These are phyloP conservation scores for Mimosa bimucronata DNA, from an alignment of 306 rosid species.

Conservation along the genomic window DNA sequence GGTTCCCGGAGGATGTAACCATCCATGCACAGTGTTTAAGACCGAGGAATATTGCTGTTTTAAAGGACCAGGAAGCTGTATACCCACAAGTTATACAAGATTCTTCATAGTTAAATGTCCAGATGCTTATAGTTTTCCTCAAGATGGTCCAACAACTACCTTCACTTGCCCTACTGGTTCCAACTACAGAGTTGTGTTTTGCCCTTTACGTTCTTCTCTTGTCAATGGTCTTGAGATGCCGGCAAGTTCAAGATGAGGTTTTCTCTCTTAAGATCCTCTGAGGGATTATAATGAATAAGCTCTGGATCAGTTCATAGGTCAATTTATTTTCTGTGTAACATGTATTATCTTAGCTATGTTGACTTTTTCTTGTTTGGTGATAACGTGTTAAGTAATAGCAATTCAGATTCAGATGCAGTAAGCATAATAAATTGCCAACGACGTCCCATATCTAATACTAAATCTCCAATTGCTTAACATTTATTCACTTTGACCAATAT, in stretches of 20 bases:
- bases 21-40: conserved; percentile 14
- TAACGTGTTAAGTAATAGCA: too few relatives aligned
- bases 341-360: too few relatives aligned
- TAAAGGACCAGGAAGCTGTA: conserved; percentile 34
- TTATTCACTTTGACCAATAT: too few relatives aligned
- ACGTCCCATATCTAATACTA: too few relatives aligned
- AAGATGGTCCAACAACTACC: conserved; percentile 45
- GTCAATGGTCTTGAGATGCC: conserved; percentile 8
- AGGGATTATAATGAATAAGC: too few relatives aligned
- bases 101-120: conserved; percentile 50
- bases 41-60: conserved; percentile 44
- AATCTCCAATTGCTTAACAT: too few relatives aligned
- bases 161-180: conserved; percentile 48
- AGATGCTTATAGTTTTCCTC: conserved; percentile 47
- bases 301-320: too few relatives aligned
- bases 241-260: not conserved
- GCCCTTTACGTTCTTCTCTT: conserved; percentile 21
- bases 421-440: too few relatives aligned
- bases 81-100: conserved; percentile 34
- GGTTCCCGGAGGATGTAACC: not conserved
- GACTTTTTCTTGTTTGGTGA: too few relatives aligned
- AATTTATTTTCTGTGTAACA: too few relatives aligned
- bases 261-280: too few relatives aligned
- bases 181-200: conserved; percentile 48
- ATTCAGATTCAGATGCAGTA: too few relatives aligned